phyloP scores from a whole-genome alignment of 129 eudicot species.

The Sambucus nigra region DNA sequence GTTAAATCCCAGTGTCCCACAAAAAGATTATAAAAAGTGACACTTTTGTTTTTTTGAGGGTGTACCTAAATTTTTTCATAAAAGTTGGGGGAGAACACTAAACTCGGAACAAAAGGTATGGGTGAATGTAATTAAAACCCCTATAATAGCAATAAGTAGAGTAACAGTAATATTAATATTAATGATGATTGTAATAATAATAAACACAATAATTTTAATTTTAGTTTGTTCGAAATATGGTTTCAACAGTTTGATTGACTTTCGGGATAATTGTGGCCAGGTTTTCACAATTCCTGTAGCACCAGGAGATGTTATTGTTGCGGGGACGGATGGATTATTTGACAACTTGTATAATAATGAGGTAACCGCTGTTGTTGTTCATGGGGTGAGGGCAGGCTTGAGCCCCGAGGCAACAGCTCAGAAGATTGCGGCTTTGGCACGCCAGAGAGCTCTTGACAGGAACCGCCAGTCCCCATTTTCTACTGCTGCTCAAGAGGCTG shows the following conservation, averaged over 20 bases:
- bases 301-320: constrained; percentile 77
- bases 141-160: too few species aligned
- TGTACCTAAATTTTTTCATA: too few species aligned
- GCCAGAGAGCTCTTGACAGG: constrained; percentile 56
- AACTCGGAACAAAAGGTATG: too few species aligned
- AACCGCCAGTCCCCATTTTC: constrained; percentile 64
- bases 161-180: too few species aligned
- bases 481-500: constrained; percentile 87
- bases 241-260: not conserved
- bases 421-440: constrained; percentile 68
- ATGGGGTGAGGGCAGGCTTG: constrained; percentile 45
- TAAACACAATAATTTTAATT: too few species aligned
- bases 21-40: too few species aligned
- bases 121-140: too few species aligned
- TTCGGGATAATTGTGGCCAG: constrained; percentile 23
- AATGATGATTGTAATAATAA: too few species aligned
- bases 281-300: constrained; percentile 59
- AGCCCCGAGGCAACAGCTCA: constrained; percentile 49
- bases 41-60: too few species aligned
- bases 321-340: constrained; percentile 88
- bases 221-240: too few species aligned
- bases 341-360: constrained; percentile 70
- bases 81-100: too few species aligned
- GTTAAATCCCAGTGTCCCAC: too few species aligned
- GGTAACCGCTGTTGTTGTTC: constrained; percentile 48